Evolutionary conservation across 2,329 filamentous ascomycete species (phyloP), one percentile per base, ranked within the genome.

Genomic region (Plectosphaerella sp.): DNA sequence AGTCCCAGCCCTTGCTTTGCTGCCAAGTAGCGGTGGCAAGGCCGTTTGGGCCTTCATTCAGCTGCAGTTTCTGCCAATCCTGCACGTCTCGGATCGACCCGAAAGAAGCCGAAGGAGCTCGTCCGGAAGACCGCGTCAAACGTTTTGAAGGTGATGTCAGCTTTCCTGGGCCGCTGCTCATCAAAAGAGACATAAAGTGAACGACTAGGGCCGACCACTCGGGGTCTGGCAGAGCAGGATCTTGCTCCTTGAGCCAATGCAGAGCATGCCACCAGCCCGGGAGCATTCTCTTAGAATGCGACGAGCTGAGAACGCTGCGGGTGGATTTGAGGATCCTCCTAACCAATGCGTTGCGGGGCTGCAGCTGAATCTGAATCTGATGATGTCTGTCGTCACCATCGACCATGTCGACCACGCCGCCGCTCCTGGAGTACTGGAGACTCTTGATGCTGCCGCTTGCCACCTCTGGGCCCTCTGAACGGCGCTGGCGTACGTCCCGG

Each of bases 231-330:
- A 75, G 64, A 8, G 72, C 63, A 4, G 76, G 68, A 4, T 76
- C 72, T 52, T 77, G 76, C 11, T 68, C 62, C 28, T 72, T 71
- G 41, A 89, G 72, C 88, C 88, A 93, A 55, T 83, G 81, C 68
- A 88, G 79, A 18, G 82, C 77, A 62, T 89, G 85, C 79, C 88
- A 88, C 87, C 88, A 92, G 2, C 80, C 83, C 10, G 84, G 77
- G 52, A 89, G 70, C 10, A 91, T 69, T 24, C 74, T 88, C 71
- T 74, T 86, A 54, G 70, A 82, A 41, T 79, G 74, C 1, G 76
- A 73, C 18, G 82, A 72, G 7, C 82, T 81, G 25, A 91, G 65
- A 35, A 88, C 77, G 57, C 86, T 84, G 52, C 80, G 80, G 62
- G 86, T 87, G 15, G 82, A 71, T 33, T 80, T 74, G 9, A 92